Evolutionary conservation across 164 flowering plant species (phyloP), one percentile per base, ranked within the genome.

Genomic region (Vitis rupestris): DNA sequence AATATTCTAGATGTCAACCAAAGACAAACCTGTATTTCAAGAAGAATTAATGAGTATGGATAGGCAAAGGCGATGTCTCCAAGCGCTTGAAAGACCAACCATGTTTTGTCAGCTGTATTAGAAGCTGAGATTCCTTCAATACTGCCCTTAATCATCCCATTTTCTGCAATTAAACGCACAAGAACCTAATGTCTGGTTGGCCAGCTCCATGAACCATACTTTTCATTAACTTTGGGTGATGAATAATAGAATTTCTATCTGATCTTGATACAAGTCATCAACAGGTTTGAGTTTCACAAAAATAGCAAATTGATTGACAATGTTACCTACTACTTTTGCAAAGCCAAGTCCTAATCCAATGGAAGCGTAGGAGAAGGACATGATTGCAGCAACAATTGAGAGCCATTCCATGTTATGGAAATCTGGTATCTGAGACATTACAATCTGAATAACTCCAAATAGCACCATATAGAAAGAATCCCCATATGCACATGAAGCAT

Each of bases 21-120:
- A 50, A 30, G 2, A 1, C 63, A 11, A 19, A 87, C 96, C 94
- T 92, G 94, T 74, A 90, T 87, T 74, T 90, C 90, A 3, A 90
- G 73, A 69, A 91, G 84, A 71, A 93, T 83, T 3, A 82, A 27
- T 1, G 97, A 75, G 69, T 81, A 93, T 1, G 94, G 90, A 68
- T 83, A 93, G 23, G 95, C 90, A 71, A 90, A 90, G 52, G 98
- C 97, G 63, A 91, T 86, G 70, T 93, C 97, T 51, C 92, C 97
- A 53, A 93, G 66, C 59, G 95, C 95, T 81, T 91, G 87, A 15
- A 82, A 85, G 52, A 72, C 76, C 50, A 69, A 72, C 86, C 85
- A 88, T 66, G 84, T 23, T 65, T 90, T 90, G 8, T 84, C 57
- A n/a, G 77, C 74, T 5, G 48, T 12, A 44, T 69, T 81, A 12